These are phyloP conservation scores for Coprinellus aureogranulatus DNA, from an alignment of 768 basidiomycete species.

Conservation along the genomic window DNA sequence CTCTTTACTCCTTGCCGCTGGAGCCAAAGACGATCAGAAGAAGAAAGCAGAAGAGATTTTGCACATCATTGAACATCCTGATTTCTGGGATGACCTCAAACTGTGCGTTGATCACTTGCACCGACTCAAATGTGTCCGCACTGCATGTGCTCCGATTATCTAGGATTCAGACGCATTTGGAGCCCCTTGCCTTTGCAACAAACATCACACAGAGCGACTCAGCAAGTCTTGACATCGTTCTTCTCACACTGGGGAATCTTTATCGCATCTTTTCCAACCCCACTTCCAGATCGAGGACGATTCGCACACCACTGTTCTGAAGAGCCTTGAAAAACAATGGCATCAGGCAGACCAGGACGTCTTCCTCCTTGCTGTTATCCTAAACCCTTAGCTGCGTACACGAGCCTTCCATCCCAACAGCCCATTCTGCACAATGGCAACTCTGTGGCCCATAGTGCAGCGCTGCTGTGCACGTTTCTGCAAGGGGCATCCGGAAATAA, in stretches of 20 bases:
- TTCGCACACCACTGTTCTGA: no score
- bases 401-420: no score
- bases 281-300: no score
- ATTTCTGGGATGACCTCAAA: conserved; percentile 23
- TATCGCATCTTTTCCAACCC: no score
- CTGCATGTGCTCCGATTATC: background rate
- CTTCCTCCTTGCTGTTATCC: no score
- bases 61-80: conserved; percentile 11
- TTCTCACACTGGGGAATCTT: conserved; percentile 30
- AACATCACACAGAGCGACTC: conserved; percentile 30
- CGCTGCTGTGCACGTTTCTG: no score
- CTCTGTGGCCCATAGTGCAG: no score
- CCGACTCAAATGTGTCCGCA: background rate
- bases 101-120: conserved; percentile 14
- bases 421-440: no score
- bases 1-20: conserved; percentile 5
- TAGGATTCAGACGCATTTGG: conserved; percentile 19
- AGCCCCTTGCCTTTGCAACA: conserved; percentile 37
- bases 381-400: no score
- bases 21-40: conserved; percentile 11
- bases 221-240: conserved; percentile 30
- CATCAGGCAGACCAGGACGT: no score
- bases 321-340: no score
- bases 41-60: conserved; percentile 21
- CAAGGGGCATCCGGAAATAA: no score